Evolutionary conservation across 148 eudicot genomes (phyloP).

Genomic region (Rhododendron williamsianum): DNA sequence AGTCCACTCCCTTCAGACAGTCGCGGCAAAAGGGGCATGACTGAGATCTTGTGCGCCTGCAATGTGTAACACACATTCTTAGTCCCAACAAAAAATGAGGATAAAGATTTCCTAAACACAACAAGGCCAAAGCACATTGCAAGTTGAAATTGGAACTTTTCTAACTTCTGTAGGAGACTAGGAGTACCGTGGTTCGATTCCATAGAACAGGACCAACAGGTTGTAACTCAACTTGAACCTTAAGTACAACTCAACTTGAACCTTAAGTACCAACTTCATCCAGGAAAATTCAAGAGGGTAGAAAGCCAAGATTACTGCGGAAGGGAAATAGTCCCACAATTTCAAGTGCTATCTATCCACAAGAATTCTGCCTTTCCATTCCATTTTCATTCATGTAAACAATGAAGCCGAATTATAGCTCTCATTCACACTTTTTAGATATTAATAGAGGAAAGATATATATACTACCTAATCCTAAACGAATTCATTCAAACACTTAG

Average conservation of each 20-base stretch:
- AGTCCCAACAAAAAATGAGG: neutral
- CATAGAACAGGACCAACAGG: neutral
- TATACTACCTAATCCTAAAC: neutral
- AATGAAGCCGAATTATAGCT: neutral
- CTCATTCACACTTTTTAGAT: neutral
- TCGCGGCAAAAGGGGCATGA: conserved; percentile 98
- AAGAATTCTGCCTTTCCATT: neutral
- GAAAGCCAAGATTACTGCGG: neutral
- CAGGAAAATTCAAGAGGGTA: neutral
- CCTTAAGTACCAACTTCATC: neutral
- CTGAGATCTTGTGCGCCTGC: conserved; percentile 86
- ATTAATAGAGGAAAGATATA: neutral
- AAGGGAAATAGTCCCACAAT: neutral
- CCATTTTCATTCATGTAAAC: neutral
- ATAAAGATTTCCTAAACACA: neutral
- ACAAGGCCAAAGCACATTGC: too few relatives aligned
- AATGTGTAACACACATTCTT: conserved; percentile 9
- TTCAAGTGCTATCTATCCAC: neutral
- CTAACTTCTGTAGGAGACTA: neutral
- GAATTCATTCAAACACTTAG: neutral
- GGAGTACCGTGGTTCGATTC: neutral
- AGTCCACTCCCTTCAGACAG: conserved; percentile 84
- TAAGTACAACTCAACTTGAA: neutral
- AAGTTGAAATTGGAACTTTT: neutral
- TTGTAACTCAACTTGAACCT: neutral